These are phyloP conservation scores for Diaporthe citri DNA, from an alignment of 2,329 filamentous ascomycete species.

Conservation along the genomic window DNA sequence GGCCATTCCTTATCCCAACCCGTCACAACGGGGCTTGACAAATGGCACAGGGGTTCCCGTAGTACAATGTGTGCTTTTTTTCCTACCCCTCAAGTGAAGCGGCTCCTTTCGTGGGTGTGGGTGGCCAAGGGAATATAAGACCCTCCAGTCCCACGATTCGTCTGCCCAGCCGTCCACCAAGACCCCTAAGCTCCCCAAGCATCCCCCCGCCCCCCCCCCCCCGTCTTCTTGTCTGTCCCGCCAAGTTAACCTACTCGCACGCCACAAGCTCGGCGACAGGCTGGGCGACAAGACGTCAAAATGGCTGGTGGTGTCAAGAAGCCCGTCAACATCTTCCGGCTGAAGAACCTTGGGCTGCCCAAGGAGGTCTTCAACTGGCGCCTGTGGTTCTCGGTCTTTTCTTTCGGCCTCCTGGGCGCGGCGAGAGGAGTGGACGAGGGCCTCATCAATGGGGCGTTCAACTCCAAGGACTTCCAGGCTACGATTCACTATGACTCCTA, in stretches of 20 bases:
- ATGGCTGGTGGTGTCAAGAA: constrained; percentile 68
- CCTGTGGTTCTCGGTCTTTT: constrained; percentile 81
- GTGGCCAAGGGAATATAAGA: constrained; percentile 21
- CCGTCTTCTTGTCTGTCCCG: constrained; percentile 1
- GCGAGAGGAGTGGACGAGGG: constrained; percentile 86
- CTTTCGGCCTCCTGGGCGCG: constrained; percentile 81
- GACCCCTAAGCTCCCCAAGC: constrained; percentile 21
- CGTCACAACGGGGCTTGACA: background rate
- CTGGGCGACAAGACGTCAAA: constrained; percentile 40
- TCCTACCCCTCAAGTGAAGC: background rate
- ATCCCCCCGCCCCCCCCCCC: constrained; percentile 3
- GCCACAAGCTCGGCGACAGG: constrained; percentile 28
- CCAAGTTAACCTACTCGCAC: background rate
- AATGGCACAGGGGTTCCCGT: background rate
- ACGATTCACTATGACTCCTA: constrained; percentile 70
- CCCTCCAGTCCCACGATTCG: background rate
- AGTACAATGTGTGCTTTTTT: background rate
- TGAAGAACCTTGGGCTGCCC: constrained; percentile 75
- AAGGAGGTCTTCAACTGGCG: constrained; percentile 81
- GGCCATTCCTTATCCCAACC: background rate
- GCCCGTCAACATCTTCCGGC: constrained; percentile 73
- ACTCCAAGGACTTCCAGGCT: constrained; percentile 72
- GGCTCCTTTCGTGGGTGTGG: background rate
- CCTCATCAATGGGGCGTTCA: constrained; percentile 79
- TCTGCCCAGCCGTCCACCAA: constrained; percentile 22